A percentile compares a stretch with the other conserved stretches of the same genome.
Evolutionary conservation across 805 yeast species (phyloP).

Genomic region (baker's yeast (Saccharomyces cerevisiae)): DNA sequence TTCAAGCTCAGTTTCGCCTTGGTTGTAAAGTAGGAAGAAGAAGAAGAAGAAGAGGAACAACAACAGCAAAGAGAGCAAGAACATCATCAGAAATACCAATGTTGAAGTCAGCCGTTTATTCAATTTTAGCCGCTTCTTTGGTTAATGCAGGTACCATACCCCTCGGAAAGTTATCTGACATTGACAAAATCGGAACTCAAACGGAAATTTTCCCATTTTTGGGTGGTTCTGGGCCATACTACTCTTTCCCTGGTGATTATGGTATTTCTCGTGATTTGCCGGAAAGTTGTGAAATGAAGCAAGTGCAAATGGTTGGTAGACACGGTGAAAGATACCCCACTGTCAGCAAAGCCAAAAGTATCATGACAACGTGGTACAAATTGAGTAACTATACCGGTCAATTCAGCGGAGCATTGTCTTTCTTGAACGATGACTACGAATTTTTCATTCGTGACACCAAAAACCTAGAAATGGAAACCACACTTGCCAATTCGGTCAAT

Average conservation of each 20-base stretch:
- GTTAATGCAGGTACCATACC: neutral
- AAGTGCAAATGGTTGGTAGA: conserved; percentile 63
- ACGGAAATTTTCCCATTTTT: conserved; percentile 38
- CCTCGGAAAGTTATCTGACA: neutral
- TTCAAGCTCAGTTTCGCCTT: neutral
- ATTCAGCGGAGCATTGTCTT: conserved; percentile 43
- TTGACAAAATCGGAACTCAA: conserved; percentile 15
- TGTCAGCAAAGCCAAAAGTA: conserved; percentile 31
- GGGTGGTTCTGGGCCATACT: conserved; percentile 53
- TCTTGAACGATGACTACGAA: conserved; percentile 40
- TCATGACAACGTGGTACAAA: conserved; percentile 25
- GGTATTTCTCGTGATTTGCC: conserved; percentile 46
- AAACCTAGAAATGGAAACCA: conserved; percentile 22
- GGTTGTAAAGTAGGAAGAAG: conserved; percentile 13
- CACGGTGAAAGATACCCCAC: conserved; percentile 78
- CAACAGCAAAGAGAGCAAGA: neutral
- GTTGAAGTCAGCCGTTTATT: neutral
- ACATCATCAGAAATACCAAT: neutral
- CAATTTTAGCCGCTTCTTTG: neutral
- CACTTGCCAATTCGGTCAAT: conserved; percentile 21
- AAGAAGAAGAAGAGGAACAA: too few species aligned
- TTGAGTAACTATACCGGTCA: conserved; percentile 24
- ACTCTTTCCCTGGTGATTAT: conserved; percentile 39
- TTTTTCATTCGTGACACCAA: conserved; percentile 32
- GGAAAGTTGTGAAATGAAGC: conserved; percentile 45